phyloP scores from a whole-genome alignment of 2,329 filamentous ascomycete genomes.

The Phyllosticta ampelicida region DNA sequence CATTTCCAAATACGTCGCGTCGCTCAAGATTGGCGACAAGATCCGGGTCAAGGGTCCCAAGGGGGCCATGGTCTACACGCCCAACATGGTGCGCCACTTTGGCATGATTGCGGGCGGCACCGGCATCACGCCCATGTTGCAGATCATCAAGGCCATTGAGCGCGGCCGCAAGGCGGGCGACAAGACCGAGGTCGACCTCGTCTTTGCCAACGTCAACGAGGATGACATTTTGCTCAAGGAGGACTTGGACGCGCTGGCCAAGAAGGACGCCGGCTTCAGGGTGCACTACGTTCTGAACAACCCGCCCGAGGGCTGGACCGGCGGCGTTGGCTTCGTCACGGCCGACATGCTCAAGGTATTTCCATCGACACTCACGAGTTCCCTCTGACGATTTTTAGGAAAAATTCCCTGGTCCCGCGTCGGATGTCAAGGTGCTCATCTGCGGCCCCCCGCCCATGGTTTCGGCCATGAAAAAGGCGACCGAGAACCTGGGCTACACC shows the following conservation, averaged over 20 bases:
- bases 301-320: slow-evolving; percentile 82
- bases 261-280: slow-evolving; percentile 69
- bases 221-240: slow-evolving; percentile 92
- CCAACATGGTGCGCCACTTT: slow-evolving; percentile 92
- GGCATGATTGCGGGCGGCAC: slow-evolving; percentile 98
- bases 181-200: slow-evolving; percentile 80
- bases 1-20: slow-evolving; percentile 87
- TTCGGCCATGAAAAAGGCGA: slow-evolving; percentile 90
- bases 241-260: slow-evolving; percentile 70
- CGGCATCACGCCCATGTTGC: slow-evolving; percentile 96
- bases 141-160: slow-evolving; percentile 84
- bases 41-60: slow-evolving; percentile 92
- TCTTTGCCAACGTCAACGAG: slow-evolving; percentile 91
- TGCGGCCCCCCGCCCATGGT: slow-evolving; percentile 97
- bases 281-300: slow-evolving; percentile 96
- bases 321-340: slow-evolving; percentile 90
- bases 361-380: slow-evolving; percentile 6
- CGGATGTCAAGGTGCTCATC: slow-evolving; percentile 85
- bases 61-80: slow-evolving; percentile 93
- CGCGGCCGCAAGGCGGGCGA: slow-evolving; percentile 60
- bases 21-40: slow-evolving; percentile 62
- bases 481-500: slow-evolving; percentile 77
- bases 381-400: slow-evolving; percentile 40
- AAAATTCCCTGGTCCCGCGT: slow-evolving; percentile 69
- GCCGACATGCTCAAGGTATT: slow-evolving; percentile 84